Percentiles rank a stretch among this genome's conserved stretches.
These are phyloP conservation scores for Sugiyamaella boreocaroliniensis DNA, from an alignment of 805 yeast genomes.

Conservation along the genomic window DNA sequence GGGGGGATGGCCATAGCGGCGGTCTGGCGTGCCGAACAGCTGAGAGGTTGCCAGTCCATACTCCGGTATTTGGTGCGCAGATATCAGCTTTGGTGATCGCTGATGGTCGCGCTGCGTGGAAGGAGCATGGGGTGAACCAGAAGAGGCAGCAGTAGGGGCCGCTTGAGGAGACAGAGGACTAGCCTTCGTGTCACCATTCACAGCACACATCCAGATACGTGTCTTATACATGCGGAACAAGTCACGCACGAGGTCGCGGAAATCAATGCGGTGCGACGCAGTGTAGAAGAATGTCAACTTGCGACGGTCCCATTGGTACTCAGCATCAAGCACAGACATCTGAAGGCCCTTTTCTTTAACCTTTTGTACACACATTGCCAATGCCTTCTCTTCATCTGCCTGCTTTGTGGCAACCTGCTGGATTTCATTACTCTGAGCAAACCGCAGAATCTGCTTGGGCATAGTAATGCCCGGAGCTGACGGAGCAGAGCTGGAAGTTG, in stretches of 20 bases:
- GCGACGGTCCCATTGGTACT: conserved; percentile 79
- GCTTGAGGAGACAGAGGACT: not conserved
- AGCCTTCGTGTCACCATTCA: conserved; percentile 21
- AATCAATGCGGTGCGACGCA: conserved; percentile 64
- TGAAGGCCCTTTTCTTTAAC: conserved; percentile 41
- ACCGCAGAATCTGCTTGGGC: conserved; percentile 61
- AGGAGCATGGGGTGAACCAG: not conserved
- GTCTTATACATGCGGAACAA: conserved; percentile 70
- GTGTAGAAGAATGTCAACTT: conserved; percentile 70
- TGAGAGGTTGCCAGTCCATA: conserved; percentile 7
- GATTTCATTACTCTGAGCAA: conserved; percentile 58
- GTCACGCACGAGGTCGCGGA: conserved; percentile 69
- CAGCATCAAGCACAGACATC: conserved; percentile 68
- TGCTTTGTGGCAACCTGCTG: conserved; percentile 50
- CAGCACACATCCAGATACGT: conserved; percentile 85
- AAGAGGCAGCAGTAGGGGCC: conserved; percentile 8
- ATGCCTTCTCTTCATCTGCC: conserved; percentile 65
- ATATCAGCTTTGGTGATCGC: not conserved
- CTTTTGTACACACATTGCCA: conserved; percentile 54
- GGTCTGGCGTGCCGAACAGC: conserved; percentile 1
- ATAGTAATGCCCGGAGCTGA: conserved; percentile 46
- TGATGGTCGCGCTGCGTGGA: not conserved
- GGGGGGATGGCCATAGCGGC: not conserved
- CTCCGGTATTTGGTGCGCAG: not conserved
- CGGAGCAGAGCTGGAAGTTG: conserved; percentile 6